Evolutionary conservation across 257 asterid species (phyloP), one percentile per base, ranked within the genome.

Genomic region (Catharanthus roseus): DNA sequence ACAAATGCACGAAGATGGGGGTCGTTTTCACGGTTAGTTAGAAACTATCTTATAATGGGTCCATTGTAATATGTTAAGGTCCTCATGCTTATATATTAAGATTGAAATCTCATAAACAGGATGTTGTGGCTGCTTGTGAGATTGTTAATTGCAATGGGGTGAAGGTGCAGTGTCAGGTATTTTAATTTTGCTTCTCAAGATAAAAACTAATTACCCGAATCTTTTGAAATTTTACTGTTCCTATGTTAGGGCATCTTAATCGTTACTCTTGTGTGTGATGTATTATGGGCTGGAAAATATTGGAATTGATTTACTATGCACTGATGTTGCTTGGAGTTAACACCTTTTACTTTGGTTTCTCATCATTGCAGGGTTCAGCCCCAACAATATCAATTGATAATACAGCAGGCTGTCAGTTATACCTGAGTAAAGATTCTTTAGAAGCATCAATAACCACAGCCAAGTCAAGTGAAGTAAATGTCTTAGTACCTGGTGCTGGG

Each of bases 91-190:
- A 34, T 73, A 66, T 50, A 21, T 74, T 69, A 31, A 23, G 7
- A 41, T 56, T n/a, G n/a, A 66, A 69, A 67, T 77, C 53, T 78
- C 65, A 74, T 45, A 39, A 65, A 66, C 85, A 95, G 97, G 97
- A 87, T 82, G 99, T 95, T 60, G 99, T 95, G 76, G 99, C 99
- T 61, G 99, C 99, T 80, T 95, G 89, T 81, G 99, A 95, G 88
- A 73, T 95, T 69, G 99, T 95, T 81, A 95, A 95, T 82, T 89
- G 93, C 84, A 88, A 66, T 61, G 82, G 89, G 0, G 86, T 95
- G 58, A 96, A 95, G 89, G 93, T 95, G 80, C 97, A 95, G 79
- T 91, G 97, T 78, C 97, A 89, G 99, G 99, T 93, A 83, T 55
- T 49, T 2, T 67, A 8, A 12, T 54, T 16, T 53, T 54, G 28